Evolutionary conservation across 352 stramenopile genomes (phyloP).

Genomic region (Phytophthora idaei): DNA sequence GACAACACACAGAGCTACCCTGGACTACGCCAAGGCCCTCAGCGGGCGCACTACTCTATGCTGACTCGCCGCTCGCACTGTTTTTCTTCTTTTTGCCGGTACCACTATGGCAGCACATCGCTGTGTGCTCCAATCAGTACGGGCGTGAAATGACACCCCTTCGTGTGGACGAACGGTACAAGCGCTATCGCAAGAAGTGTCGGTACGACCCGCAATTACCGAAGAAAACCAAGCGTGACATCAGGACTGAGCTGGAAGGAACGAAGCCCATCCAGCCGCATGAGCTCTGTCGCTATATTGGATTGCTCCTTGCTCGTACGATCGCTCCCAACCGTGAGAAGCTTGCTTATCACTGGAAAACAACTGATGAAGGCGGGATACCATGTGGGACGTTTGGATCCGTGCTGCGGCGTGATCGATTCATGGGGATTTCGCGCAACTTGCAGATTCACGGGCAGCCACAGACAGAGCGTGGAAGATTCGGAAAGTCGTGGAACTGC

Average conservation of each 20-base stretch:
- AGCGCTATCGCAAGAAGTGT: background rate
- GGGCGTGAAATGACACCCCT: background rate
- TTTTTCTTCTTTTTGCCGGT: background rate
- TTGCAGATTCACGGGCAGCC: background rate
- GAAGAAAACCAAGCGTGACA: slow-evolving; percentile 1
- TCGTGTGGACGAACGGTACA: slow-evolving; percentile 1
- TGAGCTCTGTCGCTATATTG: background rate
- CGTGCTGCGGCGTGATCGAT: background rate
- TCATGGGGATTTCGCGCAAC: background rate
- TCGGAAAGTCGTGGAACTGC: background rate
- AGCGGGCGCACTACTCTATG: background rate
- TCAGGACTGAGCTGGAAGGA: background rate
- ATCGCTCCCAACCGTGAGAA: background rate
- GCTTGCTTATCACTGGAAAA: background rate
- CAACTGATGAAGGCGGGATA: background rate
- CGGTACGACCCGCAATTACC: background rate
- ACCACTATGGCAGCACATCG: background rate
- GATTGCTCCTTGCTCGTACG: background rate
- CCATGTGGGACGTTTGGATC: background rate
- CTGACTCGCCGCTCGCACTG: background rate
- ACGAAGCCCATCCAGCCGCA: background rate
- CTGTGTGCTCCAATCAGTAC: background rate
- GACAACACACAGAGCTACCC: background rate
- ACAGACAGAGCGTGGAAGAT: background rate
- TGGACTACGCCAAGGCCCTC: background rate